Percentiles rank a stretch among this genome's conserved stretches.
Evolutionary conservation across 371 early-diverging fungal genomes (phyloP).

Genomic region (Mucor irregularis): DNA sequence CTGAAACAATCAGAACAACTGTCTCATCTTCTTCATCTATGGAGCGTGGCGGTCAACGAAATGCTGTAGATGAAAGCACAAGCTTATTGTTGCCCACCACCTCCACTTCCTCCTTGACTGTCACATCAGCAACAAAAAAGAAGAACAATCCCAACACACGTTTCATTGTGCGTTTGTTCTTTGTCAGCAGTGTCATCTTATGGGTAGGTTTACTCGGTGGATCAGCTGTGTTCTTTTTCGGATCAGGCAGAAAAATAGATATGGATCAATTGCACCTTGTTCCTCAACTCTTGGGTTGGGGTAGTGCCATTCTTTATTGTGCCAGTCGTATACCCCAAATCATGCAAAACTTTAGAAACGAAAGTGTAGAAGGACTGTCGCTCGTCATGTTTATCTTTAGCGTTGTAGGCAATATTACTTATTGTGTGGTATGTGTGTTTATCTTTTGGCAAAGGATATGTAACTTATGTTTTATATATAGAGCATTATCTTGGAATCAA

Average conservation of each 20-base stretch:
- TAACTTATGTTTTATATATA: slow-evolving; percentile 11
- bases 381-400: slow-evolving; percentile 82
- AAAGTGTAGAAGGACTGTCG: slow-evolving; percentile 76
- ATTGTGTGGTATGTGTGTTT: slow-evolving; percentile 39
- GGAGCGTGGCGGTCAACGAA: too few relatives aligned
- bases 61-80: not conserved
- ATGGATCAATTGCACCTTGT: slow-evolving; percentile 32
- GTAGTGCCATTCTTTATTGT: slow-evolving; percentile 59
- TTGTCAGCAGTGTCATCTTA: slow-evolving; percentile 16
- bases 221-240: slow-evolving; percentile 28
- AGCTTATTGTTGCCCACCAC: not conserved
- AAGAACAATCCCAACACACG: slow-evolving; percentile 19
- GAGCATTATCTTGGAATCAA: slow-evolving; percentile 69
- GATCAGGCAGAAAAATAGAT: slow-evolving; percentile 29
- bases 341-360: slow-evolving; percentile 68
- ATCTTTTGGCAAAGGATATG: not conserved
- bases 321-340: slow-evolving; percentile 81
- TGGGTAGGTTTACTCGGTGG: slow-evolving; percentile 20
- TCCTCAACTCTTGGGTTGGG: slow-evolving; percentile 55
- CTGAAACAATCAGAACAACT: not conserved
- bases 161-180: slow-evolving; percentile 24
- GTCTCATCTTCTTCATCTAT: not conserved
- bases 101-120: not conserved
- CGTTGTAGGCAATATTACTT: slow-evolving; percentile 82
- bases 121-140: not conserved